A percentile compares a stretch with the other conserved stretches of the same genome.
These are phyloP conservation scores for Colletotrichum cordylinicola DNA, from an alignment of 2,329 filamentous ascomycete genomes.

Conservation along the genomic window DNA sequence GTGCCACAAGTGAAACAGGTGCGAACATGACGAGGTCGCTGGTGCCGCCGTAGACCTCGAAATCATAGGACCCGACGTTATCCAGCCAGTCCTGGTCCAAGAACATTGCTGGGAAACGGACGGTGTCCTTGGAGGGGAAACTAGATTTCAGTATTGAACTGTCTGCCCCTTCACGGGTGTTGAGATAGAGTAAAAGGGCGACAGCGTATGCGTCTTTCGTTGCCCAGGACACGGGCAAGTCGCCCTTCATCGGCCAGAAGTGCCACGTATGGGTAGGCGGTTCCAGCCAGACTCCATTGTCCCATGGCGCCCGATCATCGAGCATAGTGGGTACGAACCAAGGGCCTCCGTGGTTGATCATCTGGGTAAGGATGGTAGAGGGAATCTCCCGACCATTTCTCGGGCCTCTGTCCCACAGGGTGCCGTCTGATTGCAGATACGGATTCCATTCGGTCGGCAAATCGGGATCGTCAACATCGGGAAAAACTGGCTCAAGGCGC, in stretches of 20 bases:
- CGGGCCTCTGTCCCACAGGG: not conserved
- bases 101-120: not conserved
- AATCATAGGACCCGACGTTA: not conserved
- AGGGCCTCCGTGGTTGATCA: not conserved
- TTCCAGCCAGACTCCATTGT: not conserved
- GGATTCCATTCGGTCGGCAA: not conserved
- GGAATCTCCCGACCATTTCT: not conserved
- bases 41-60: not conserved
- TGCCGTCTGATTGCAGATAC: not conserved
- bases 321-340: not conserved
- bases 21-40: not conserved
- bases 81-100: constrained; percentile 3
- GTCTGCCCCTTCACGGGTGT: not conserved
- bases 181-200: not conserved
- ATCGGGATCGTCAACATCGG: not conserved
- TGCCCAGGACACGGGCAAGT: constrained; percentile 15
- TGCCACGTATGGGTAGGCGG: no score
- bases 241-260: not conserved
- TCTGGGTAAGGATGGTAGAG: not conserved
- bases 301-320: not conserved
- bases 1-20: not conserved
- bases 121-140: not conserved
- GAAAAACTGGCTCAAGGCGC: not conserved
- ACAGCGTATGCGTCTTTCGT: not conserved
- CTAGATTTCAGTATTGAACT: not conserved